Base-by-base conservation (phyloP, 306 rosid species). In the Sophora flavescens region DNA sequence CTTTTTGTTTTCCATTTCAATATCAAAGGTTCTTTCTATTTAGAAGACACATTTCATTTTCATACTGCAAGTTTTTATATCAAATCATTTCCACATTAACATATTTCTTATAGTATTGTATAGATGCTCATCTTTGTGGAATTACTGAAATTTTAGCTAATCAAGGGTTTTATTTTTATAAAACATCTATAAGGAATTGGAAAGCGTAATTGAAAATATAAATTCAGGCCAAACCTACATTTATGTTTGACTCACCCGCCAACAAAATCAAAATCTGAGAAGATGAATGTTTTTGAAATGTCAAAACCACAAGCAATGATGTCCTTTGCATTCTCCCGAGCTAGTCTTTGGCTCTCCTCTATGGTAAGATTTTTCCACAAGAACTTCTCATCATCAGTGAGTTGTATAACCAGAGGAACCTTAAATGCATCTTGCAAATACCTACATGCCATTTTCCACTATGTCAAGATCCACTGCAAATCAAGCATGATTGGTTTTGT, bases 281-380 rank as follows among this genome's bases (percentile, higher is more conserved):
- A 95, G 79, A 95, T 92, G 86, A 95, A 95, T 75, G 97, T 95
- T 80, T 82, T 88, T 1, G 93, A 76, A 66, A 95, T 45, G 64
- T 92, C 98, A 86, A 92, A 95, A 64, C 97, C 98, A 82, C 98
- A 95, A 68, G 98, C 98, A 78, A 95, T 95, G 66, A 92, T 95
- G 60, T 95, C 98, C 72, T 92, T 92, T 3, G 98, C 93, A 70
- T 95, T 92, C 85, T 95, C 97, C 42, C 97, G 84, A 0, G 97
- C 97, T 44, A 95, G 97, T 65, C 98, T 90, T 61, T 80, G 88
- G 81, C 91, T 58, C 73, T 92, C 98, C 79, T 95, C 97, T 14
- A 95, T 79, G 0, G 92, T 81, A 35, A 92, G 87, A 83, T 88
- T 86, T 76, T 92, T 92, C 98, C 98, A 95, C 78, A 92, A 86